Percentiles rank a stretch among this genome's conserved stretches.
phyloP scores from a whole-genome alignment of 139 green algal species.

The Chlamydomonas sp. region DNA sequence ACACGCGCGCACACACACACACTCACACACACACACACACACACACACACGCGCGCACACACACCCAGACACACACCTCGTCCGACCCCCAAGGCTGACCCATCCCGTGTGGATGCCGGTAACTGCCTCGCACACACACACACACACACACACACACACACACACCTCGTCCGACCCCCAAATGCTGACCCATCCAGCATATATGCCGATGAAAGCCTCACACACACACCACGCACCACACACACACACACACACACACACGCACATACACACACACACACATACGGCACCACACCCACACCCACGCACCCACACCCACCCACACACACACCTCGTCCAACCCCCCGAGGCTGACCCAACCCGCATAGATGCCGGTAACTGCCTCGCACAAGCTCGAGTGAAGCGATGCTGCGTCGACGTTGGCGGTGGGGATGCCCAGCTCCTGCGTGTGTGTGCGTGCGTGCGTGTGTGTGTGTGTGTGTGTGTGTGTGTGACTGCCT shows the following conservation, averaged over 20 bases:
- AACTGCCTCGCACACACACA: too few species aligned
- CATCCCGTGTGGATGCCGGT: too few species aligned
- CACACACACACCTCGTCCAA: conserved; percentile 10
- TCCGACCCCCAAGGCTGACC: conserved; percentile 36
- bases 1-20: too few species aligned
- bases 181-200: too few species aligned
- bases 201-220: too few species aligned
- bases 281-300: not conserved
- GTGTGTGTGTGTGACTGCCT: too few species aligned
- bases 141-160: too few species aligned
- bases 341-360: conserved; percentile 51
- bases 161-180: too few species aligned
- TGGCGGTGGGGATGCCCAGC: conserved; percentile 89
- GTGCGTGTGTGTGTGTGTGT: too few species aligned
- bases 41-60: not conserved
- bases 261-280: not conserved
- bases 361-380: conserved; percentile 79
- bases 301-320: not conserved
- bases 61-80: conserved; percentile 4
- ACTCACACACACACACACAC: not conserved
- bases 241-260: too few species aligned
- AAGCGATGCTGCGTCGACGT: conserved; percentile 63
- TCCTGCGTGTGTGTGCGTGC: conserved; percentile 49
- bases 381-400: conserved; percentile 47
- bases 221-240: too few species aligned